Base-by-base conservation (phyloP, 768 basidiomycete species). In the Rhodotorula sphaerocarpa region DNA sequence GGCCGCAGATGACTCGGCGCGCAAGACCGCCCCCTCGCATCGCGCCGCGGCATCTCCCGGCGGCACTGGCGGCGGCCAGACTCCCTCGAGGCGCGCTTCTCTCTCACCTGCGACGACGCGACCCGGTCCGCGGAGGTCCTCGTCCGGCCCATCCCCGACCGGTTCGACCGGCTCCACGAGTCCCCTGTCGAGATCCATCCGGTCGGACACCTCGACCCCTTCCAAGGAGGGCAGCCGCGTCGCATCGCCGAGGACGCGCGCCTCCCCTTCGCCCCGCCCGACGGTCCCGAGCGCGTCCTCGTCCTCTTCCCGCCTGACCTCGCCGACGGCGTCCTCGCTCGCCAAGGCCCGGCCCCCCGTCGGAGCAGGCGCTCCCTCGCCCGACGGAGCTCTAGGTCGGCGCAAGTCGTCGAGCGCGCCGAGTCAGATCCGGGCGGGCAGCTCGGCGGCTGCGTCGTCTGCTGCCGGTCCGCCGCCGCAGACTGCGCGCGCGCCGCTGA, bases 241-340 rank as follows among this genome's bases (percentile, higher is more conserved):
- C n/a, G n/a, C n/a, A 41, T 28, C 27, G 28, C 61, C 28, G 50
- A 20, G 31, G 31, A 30, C 12, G 31, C 34, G 16, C 50, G n/a
- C n/a, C 36, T 23, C 3, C 48, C 21, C 31, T 21, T 31, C 30
- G 30, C 14, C 56, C 15, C 30, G 46, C 18, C 41, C 45, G 34
- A 28, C 39, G 0, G 15, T 41, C 3, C 21, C 14, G 0, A 30
- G 45, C 33, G 39, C 25, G 20, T 15, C 34, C n/a, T n/a, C n/a
- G 6, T 14, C 33, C 7, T 33, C 25, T 36, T 48, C 42, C 11
- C 30, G 42, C 30, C 42, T 58, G 23, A 59, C 34, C 1, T 21
- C 65, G 9, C 65, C 65, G 21, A 66, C 65, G 7, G 65, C 65
- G 5, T 62, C 60, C 5, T 66, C 59, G 2, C 60, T 66, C 52